phyloP scores from a whole-genome alignment of 257 asterid genomes.

The Petunia axillaris region DNA sequence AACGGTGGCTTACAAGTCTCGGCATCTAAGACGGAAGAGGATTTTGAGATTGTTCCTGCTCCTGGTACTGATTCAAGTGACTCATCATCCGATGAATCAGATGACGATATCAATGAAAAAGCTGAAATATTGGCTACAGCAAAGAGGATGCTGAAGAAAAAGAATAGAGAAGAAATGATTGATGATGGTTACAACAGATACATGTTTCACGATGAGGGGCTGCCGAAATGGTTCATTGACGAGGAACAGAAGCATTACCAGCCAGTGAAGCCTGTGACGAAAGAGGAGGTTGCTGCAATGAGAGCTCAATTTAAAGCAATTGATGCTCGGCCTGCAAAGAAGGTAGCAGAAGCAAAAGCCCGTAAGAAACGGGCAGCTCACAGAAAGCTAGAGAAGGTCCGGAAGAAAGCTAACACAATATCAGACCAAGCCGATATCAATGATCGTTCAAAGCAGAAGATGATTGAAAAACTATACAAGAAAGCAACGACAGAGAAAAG shows the following conservation, averaged over 20 bases:
- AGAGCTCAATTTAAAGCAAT: slow-evolving; percentile 81
- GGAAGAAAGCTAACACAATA: slow-evolving; percentile 87
- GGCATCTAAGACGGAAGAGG: slow-evolving; percentile 45
- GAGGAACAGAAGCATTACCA: slow-evolving; percentile 72
- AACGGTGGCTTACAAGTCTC: slow-evolving; percentile 23
- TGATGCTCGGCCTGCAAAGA: slow-evolving; percentile 93
- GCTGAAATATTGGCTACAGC: slow-evolving; percentile 89
- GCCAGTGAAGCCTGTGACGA: slow-evolving; percentile 81
- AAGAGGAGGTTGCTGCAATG: slow-evolving; percentile 83
- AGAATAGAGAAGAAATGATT: slow-evolving; percentile 78
- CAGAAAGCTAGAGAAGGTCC: slow-evolving; percentile 69
- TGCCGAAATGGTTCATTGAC: slow-evolving; percentile 88
- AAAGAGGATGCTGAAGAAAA: slow-evolving; percentile 77
- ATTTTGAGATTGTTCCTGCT: slow-evolving; percentile 84
- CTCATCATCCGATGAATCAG: slow-evolving; percentile 71
- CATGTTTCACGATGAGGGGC: slow-evolving; percentile 77
- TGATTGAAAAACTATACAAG: slow-evolving; percentile 81
- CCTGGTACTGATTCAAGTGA: slow-evolving; percentile 77
- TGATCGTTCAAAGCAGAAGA: slow-evolving; percentile 79
- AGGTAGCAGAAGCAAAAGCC: slow-evolving; percentile 92
- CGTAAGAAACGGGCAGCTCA: slow-evolving; percentile 74
- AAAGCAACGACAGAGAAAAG: slow-evolving; percentile 59
- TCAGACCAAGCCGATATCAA: slow-evolving; percentile 78
- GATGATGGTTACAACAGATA: slow-evolving; percentile 92
- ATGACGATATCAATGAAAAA: slow-evolving; percentile 57